A percentile compares a stretch with the other conserved stretches of the same genome.
These are phyloP conservation scores for Trichosporon coremiiforme DNA, from an alignment of 1,284 basidiomycete genomes.

Conservation along the genomic window DNA sequence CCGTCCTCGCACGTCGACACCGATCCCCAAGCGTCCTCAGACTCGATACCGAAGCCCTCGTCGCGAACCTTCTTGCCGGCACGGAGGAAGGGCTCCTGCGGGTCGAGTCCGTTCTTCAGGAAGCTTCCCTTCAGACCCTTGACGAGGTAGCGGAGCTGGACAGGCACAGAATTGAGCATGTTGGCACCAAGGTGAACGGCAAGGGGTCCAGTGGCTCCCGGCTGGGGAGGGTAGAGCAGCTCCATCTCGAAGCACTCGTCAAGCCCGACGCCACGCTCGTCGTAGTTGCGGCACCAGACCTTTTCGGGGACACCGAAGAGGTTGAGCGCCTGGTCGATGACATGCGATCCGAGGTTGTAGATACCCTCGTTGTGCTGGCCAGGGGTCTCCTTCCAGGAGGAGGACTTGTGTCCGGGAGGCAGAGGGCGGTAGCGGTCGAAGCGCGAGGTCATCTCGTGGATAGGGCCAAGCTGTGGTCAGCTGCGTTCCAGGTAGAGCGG, in stretches of 20 bases:
- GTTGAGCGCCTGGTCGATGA: constrained; percentile 73
- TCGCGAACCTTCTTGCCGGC: constrained; percentile 32
- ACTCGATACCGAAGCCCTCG: constrained; percentile 35
- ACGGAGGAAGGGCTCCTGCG: constrained; percentile 67
- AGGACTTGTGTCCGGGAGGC: constrained; percentile 60
- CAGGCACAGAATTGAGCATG: constrained; percentile 65
- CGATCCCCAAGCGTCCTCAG: constrained; percentile 32
- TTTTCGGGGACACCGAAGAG: constrained; percentile 74
- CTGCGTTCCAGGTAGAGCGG: not conserved
- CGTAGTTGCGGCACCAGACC: constrained; percentile 57
- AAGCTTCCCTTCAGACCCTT: constrained; percentile 68
- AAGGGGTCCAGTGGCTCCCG: constrained; percentile 60
- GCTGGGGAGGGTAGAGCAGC: constrained; percentile 64
- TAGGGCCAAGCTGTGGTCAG: constrained; percentile 40
- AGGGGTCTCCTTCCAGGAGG: constrained; percentile 58
- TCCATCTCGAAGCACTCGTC: constrained; percentile 63
- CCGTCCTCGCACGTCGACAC: constrained; percentile 24
- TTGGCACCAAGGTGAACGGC: constrained; percentile 70
- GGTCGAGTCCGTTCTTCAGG: constrained; percentile 73
- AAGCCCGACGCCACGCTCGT: constrained; percentile 47
- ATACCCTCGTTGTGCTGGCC: constrained; percentile 55
- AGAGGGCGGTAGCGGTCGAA: constrained; percentile 74
- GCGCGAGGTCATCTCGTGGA: constrained; percentile 53
- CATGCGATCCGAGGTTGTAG: constrained; percentile 59
- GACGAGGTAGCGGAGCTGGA: constrained; percentile 67